These are phyloP conservation scores for Priceomyces haplophilus DNA, from an alignment of 805 yeast species.

Conservation along the genomic window DNA sequence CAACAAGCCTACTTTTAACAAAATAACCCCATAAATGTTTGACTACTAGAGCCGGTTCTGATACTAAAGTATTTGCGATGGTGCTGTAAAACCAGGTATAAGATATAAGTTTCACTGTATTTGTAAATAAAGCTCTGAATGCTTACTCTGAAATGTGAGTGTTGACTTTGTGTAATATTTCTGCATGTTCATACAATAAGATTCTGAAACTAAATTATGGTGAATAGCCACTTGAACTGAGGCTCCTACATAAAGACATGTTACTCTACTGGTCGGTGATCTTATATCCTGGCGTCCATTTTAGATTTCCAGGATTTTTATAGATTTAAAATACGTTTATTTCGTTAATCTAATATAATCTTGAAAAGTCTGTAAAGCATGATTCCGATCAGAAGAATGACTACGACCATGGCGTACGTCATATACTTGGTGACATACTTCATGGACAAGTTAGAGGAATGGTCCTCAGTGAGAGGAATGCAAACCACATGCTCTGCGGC, in stretches of 20 bases:
- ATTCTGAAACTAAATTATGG: no score
- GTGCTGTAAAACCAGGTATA: not conserved
- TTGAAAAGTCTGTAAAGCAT: slow-evolving; percentile 28
- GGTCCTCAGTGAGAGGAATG: slow-evolving; percentile 39
- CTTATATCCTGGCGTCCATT: no score
- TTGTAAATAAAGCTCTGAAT: not conserved
- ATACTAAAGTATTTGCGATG: not conserved
- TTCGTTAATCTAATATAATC: slow-evolving; percentile 12
- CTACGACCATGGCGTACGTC: slow-evolving; percentile 19
- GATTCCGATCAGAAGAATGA: slow-evolving; percentile 22
- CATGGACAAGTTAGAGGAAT: slow-evolving; percentile 18
- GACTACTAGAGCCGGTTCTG: not conserved
- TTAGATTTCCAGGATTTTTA: no score
- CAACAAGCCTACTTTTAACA: not conserved
- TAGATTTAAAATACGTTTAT: not conserved
- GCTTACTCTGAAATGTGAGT: not conserved
- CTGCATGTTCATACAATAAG: not conserved
- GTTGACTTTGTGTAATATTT: not conserved
- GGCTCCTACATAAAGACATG: no score
- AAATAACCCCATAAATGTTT: not conserved
- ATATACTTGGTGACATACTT: slow-evolving; percentile 23
- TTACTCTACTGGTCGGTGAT: no score
- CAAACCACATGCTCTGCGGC: slow-evolving; percentile 43
- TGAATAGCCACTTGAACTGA: no score
- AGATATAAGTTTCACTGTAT: not conserved